Evolutionary conservation across 116 monocot genomes (phyloP).

Genomic region (Trichopus zeylanicus): DNA sequence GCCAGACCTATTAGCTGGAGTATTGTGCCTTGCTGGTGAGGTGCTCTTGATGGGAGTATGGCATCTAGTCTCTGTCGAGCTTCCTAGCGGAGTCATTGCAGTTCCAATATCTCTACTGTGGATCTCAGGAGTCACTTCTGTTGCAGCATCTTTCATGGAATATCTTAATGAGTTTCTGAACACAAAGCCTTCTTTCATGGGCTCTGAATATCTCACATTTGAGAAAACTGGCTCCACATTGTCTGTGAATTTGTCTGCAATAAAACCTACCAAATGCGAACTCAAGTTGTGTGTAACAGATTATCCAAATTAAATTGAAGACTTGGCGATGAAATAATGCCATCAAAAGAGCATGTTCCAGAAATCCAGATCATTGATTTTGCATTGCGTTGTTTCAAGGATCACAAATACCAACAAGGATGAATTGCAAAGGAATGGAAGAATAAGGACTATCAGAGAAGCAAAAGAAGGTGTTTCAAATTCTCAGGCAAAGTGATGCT

Average conservation of each 20-base stretch:
- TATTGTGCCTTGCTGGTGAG: slow-evolving; percentile 83
- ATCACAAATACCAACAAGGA: too few relatives aligned
- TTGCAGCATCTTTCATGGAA: slow-evolving; percentile 12
- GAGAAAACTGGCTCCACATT: slow-evolving; percentile 35
- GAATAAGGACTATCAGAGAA: too few relatives aligned
- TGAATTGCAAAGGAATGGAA: too few relatives aligned
- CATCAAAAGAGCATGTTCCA: too few relatives aligned
- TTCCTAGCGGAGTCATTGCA: slow-evolving; percentile 72
- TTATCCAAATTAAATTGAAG: too few relatives aligned
- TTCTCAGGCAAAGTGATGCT: too few relatives aligned
- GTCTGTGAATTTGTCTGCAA: slow-evolving; percentile 80
- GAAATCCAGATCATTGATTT: too few relatives aligned
- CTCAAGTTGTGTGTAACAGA: too few relatives aligned
- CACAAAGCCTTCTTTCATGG: slow-evolving; percentile 34
- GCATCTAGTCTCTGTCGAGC: slow-evolving; percentile 58
- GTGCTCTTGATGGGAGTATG: slow-evolving; percentile 64
- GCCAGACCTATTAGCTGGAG: slow-evolving; percentile 67
- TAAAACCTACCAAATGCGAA: neutral
- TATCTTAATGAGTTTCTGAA: slow-evolving; percentile 25
- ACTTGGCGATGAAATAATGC: too few relatives aligned
- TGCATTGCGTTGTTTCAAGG: too few relatives aligned
- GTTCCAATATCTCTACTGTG: slow-evolving; percentile 61
- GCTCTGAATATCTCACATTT: slow-evolving; percentile 27
- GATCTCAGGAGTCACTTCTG: slow-evolving; percentile 4
- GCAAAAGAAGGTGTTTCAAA: too few relatives aligned